A percentile compares a stretch with the other conserved stretches of the same genome.
phyloP scores from a whole-genome alignment of 2,329 filamentous ascomycete genomes.

The Fusarium bulbicola region DNA sequence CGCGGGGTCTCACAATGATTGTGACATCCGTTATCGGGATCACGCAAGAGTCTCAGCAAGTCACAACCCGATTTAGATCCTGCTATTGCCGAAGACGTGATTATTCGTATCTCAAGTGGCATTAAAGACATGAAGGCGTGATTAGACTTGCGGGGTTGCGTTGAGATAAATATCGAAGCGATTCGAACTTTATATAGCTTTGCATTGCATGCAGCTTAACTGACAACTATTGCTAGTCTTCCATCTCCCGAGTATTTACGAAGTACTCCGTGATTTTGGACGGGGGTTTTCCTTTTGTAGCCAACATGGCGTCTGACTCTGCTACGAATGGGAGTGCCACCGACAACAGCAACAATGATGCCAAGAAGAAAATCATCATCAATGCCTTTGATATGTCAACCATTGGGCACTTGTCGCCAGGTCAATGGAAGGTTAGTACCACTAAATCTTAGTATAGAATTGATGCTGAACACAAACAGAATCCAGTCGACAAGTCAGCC shows the following conservation, averaged over 20 bases:
- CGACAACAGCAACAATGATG: not conserved
- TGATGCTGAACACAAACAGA: constrained; percentile 48
- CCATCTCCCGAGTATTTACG: not conserved
- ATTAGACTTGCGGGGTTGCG: not conserved
- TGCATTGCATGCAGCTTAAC: not conserved
- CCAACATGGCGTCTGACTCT: not conserved
- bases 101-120: not conserved
- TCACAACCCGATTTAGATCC: not conserved
- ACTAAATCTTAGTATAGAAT: rapidly evolving
- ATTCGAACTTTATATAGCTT: not conserved
- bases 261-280: not conserved
- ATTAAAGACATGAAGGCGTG: not conserved
- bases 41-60: not conserved
- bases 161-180: not conserved
- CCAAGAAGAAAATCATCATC: constrained; percentile 57
- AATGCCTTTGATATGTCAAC: constrained; percentile 75
- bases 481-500: constrained; percentile 67
- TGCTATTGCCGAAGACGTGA: not conserved
- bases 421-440: constrained; percentile 68
- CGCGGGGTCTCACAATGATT: not conserved
- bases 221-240: not conserved
- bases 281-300: not conserved
- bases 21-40: constrained; percentile 8
- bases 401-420: constrained; percentile 70
- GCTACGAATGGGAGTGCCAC: not conserved